Evolutionary conservation across 441 rosid species (phyloP).

Genomic region (Aleurites moluccanus): DNA sequence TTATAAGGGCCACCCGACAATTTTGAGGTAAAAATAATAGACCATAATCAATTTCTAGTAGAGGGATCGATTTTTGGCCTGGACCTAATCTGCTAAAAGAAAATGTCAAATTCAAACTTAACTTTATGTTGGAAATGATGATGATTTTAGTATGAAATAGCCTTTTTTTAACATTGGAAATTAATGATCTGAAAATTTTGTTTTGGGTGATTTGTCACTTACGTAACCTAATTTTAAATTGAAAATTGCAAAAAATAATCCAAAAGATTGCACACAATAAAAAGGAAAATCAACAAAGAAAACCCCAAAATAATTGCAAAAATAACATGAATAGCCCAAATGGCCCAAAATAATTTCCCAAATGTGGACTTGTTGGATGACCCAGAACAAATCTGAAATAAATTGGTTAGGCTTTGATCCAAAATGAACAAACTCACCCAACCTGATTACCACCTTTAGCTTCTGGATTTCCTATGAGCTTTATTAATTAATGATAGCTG

Average conservation of each 20-base stretch:
- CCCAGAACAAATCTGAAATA: neutral
- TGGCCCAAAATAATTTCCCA: neutral
- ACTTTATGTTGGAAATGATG: neutral
- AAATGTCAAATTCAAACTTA: neutral
- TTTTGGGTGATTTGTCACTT: neutral
- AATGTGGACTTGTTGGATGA: neutral
- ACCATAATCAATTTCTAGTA: neutral
- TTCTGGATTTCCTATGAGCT: neutral
- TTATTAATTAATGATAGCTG: neutral
- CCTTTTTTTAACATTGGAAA: too few species aligned
- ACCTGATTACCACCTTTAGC: neutral
- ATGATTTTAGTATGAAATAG: too few species aligned
- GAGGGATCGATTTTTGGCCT: neutral
- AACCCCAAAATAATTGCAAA: neutral
- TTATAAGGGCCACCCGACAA: constrained; percentile 74
- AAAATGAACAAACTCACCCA: neutral
- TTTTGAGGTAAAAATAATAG: constrained; percentile 48
- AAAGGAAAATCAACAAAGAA: neutral
- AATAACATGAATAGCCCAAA: neutral
- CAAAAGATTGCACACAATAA: neutral
- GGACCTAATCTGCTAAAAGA: neutral
- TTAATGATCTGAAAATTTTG: neutral
- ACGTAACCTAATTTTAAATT: neutral
- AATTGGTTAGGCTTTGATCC: neutral
- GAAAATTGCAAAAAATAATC: neutral